A percentile compares a stretch with the other conserved stretches of the same genome.
phyloP scores from a whole-genome alignment of 2,329 filamentous ascomycete genomes.

The Mycocentrospora acerina region DNA sequence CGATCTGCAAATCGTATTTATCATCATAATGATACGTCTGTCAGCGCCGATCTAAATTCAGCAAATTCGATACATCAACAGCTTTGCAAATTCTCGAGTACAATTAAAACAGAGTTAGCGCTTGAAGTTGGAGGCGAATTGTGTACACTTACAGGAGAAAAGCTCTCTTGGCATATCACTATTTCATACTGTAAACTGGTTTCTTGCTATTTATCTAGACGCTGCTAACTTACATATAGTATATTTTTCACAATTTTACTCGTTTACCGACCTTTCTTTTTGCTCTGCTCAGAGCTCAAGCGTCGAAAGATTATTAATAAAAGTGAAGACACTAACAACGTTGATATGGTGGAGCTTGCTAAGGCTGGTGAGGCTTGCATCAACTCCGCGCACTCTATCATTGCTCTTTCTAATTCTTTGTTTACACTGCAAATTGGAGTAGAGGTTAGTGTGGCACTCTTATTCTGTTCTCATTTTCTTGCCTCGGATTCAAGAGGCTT shows the following conservation, averaged over 20 bases:
- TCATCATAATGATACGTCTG: slow-evolving; percentile 3
- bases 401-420: slow-evolving; percentile 3
- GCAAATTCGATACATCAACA: slow-evolving; percentile 1
- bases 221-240: neutral
- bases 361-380: slow-evolving; percentile 1
- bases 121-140: slow-evolving; percentile 5
- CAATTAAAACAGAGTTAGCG: neutral
- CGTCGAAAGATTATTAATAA: slow-evolving; percentile 2
- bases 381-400: slow-evolving; percentile 1
- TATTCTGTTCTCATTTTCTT: too few species aligned
- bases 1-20: slow-evolving; percentile 6
- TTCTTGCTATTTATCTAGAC: neutral
- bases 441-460: too few species aligned
- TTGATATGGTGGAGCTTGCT: slow-evolving; percentile 3
- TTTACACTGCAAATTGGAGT: slow-evolving; percentile 4
- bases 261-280: slow-evolving; percentile 5
- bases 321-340: slow-evolving; percentile 1
- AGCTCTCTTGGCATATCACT: slow-evolving; percentile 7
- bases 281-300: slow-evolving; percentile 5
- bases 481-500: too few species aligned
- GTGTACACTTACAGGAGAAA: slow-evolving; percentile 4
- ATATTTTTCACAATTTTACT: slow-evolving; percentile 4
- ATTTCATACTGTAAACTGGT: slow-evolving; percentile 3
- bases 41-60: slow-evolving; percentile 1
- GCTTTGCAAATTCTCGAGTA: neutral